These are phyloP conservation scores for Clavariopsis aquatica DNA, from an alignment of 495 filamentous ascomycete genomes.

Conservation along the genomic window DNA sequence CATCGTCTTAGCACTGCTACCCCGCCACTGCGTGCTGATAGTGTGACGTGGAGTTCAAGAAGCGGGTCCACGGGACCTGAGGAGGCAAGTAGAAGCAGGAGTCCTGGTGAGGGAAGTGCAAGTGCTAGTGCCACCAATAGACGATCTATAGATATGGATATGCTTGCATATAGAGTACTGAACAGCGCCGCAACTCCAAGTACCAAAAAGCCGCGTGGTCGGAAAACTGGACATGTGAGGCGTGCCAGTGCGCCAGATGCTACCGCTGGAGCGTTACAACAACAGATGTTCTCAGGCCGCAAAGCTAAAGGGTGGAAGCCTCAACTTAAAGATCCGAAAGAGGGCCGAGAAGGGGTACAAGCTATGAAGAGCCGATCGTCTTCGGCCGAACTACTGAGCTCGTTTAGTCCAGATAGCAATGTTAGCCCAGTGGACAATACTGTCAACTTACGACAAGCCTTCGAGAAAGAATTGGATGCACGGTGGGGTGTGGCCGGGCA, in stretches of 20 bases:
- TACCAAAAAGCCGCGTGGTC: not conserved
- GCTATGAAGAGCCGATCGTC: conserved; percentile 5
- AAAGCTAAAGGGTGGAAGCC: conserved; percentile 30
- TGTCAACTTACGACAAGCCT: not conserved
- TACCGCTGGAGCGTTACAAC: not conserved
- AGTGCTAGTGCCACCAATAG: not conserved
- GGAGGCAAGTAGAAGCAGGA: conserved; percentile 16
- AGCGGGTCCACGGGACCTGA: conserved; percentile 26
- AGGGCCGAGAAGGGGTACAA: not conserved
- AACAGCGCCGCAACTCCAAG: conserved; percentile 12
- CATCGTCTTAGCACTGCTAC: conserved; percentile 30
- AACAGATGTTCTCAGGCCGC: not conserved
- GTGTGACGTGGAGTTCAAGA: conserved; percentile 21
- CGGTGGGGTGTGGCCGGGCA: not conserved
- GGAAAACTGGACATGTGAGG: conserved; percentile 4
- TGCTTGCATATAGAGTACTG: conserved; percentile 27
- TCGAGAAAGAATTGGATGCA: conserved; percentile 17
- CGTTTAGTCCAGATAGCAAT: conserved; percentile 18
- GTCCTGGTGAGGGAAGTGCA: not conserved
- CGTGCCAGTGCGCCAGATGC: conserved; percentile 27
- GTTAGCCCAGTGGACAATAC: conserved; percentile 13
- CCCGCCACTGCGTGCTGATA: conserved; percentile 7
- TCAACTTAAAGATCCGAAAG: conserved; percentile 3
- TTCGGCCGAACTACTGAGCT: conserved; percentile 22
- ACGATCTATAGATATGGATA: conserved; percentile 8